Conservation (phyloP, 208 protist genomes). For the Leishmania mexicana region DNA sequence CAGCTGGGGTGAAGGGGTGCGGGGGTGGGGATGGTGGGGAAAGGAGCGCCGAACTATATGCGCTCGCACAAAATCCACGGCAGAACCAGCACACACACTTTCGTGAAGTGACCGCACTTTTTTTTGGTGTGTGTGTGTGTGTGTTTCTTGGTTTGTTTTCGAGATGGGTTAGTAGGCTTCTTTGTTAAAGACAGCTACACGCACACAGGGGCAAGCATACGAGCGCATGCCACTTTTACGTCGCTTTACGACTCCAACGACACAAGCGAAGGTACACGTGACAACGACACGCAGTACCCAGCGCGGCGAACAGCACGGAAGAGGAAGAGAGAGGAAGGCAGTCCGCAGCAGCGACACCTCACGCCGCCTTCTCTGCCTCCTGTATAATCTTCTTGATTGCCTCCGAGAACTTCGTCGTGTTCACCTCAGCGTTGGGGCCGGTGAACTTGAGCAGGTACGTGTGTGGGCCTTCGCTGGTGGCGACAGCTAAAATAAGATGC, state of each 20-base stretch:
- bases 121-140: too few species aligned
- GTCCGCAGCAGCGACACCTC: neutral
- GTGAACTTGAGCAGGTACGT: conserved; percentile 80
- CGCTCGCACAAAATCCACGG: neutral
- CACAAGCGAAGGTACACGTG: neutral
- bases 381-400: conserved; percentile 42
- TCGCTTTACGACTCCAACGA: neutral
- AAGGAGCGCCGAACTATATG: neutral
- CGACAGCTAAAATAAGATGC: conserved; percentile 59
- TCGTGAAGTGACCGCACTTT: neutral
- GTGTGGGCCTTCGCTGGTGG: conserved; percentile 25
- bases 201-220: neutral
- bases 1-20: neutral
- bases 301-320: neutral
- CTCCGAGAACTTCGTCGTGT: conserved; percentile 56
- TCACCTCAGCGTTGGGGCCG: conserved; percentile 48
- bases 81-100: neutral
- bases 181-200: neutral
- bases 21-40: too few species aligned
- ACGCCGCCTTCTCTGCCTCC: conserved; percentile 11
- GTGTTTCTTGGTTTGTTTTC: neutral
- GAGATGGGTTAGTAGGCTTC: neutral
- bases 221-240: neutral
- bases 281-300: neutral
- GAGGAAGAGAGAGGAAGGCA: neutral